Conservation (phyloP, 352 stramenopile genomes). For the Hyaloperonospora brassicae region DNA sequence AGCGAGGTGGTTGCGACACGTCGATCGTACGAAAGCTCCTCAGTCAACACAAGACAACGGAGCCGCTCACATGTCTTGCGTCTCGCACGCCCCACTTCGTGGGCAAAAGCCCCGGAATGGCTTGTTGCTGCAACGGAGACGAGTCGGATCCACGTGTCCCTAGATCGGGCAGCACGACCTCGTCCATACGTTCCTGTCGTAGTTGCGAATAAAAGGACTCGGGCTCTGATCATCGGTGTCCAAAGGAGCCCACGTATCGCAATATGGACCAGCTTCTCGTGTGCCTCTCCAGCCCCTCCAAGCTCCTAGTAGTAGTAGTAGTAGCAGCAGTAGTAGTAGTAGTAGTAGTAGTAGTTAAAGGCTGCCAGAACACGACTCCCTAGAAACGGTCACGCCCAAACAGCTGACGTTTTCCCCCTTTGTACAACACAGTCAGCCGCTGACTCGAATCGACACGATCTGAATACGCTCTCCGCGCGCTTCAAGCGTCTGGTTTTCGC, state of each 20-base stretch:
- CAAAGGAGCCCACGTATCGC: conserved; percentile 22
- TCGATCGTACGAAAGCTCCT: too few species aligned
- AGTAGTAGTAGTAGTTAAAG: not conserved
- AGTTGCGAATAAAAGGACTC: not conserved
- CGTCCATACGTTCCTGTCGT: conserved; percentile 4
- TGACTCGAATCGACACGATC: conserved; percentile 19
- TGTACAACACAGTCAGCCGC: conserved; percentile 17
- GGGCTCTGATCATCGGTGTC: conserved; percentile 16
- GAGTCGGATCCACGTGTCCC: conserved; percentile 1
- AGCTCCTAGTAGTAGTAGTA: not conserved
- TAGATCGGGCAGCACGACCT: not conserved
- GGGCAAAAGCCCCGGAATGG: not conserved
- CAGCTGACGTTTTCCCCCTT: conserved; percentile 2
- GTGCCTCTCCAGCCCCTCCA: not conserved
- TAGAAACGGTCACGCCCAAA: conserved; percentile 7
- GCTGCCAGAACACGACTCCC: not conserved
- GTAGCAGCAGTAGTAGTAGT: too few species aligned
- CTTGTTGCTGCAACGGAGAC: conserved; percentile 21
- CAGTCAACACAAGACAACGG: not conserved
- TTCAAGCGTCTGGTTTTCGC: not conserved
- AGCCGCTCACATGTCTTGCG: not conserved
- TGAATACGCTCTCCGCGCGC: conserved; percentile 1
- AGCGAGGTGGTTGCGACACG: conserved; percentile 17
- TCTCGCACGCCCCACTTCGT: not conserved
- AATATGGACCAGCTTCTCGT: conserved; percentile 9